Conservation (phyloP, 2,329 filamentous ascomycete species). For the Raffaelea albimanens region DNA sequence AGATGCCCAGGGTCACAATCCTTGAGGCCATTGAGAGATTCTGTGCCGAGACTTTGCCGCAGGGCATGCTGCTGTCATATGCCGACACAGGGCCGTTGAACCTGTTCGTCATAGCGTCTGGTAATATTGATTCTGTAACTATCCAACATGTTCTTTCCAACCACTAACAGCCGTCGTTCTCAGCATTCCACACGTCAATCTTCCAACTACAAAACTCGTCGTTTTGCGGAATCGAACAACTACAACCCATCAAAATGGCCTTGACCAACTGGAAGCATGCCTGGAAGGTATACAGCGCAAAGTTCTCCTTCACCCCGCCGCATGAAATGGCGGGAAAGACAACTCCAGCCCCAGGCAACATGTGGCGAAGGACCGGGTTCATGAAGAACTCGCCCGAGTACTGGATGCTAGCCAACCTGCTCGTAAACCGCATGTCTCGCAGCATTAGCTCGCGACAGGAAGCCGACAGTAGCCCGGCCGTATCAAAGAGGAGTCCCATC, state of each 20-base stretch:
- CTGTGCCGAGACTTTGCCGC: background rate
- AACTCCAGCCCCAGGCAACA: background rate
- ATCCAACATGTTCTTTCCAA: too few species aligned
- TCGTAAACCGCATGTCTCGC: background rate
- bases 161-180: background rate
- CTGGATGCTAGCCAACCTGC: conserved; percentile 6
- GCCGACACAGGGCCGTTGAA: conserved; percentile 1
- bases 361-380: conserved; percentile 6
- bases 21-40: background rate
- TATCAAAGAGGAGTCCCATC: background rate
- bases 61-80: background rate
- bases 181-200: conserved; percentile 3
- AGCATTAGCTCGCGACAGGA: too few species aligned
- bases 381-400: conserved; percentile 5
- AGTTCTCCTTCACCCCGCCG: background rate
- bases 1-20: background rate
- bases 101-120: conserved; percentile 1
- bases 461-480: too few species aligned
- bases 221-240: conserved; percentile 1
- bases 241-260: conserved; percentile 1
- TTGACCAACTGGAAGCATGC: conserved; percentile 4
- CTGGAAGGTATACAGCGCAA: conserved; percentile 1
- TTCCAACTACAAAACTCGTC: conserved; percentile 7
- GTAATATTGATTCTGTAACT: background rate
- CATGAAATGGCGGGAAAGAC: background rate